A percentile compares a stretch with the other conserved stretches of the same genome.
phyloP scores from a whole-genome alignment of 768 basidiomycete species.

The Lactarius psammicola region DNA sequence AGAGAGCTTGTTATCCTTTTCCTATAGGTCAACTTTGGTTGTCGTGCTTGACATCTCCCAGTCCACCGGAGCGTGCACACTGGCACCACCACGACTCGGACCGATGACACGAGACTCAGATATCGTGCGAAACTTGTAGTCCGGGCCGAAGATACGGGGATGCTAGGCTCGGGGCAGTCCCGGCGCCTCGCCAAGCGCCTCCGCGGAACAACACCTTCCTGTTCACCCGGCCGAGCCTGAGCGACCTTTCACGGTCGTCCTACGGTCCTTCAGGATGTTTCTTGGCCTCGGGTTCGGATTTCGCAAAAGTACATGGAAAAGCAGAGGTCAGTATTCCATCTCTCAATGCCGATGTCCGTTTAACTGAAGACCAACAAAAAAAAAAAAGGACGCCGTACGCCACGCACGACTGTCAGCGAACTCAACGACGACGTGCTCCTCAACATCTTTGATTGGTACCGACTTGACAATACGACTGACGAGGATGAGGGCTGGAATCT shows the following conservation, averaged over 20 bases:
- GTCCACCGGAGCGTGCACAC: neutral
- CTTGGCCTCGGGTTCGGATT: neutral
- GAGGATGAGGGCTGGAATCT: neutral
- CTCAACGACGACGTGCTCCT: slow-evolving; percentile 7
- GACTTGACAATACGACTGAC: neutral
- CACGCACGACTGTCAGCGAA: neutral
- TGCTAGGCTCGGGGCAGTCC: too few species aligned
- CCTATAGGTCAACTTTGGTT: too few species aligned
- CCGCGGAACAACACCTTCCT: neutral
- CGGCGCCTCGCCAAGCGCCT: neutral
- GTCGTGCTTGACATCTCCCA: too few species aligned
- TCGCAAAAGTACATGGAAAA: neutral
- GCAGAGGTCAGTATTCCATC: neutral
- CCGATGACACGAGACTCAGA: too few species aligned
- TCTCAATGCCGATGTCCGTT: neutral
- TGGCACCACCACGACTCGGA: neutral
- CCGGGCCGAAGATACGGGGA: too few species aligned
- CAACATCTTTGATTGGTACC: slow-evolving; percentile 4
- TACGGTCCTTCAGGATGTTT: neutral
- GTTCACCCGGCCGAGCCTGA: too few species aligned
- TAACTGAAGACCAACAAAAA: neutral
- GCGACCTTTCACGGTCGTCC: neutral
- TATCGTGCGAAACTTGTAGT: neutral
- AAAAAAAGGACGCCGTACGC: neutral
- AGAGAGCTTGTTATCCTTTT: neutral